A percentile compares a stretch with the other conserved stretches of the same genome.
Conservation (phyloP, 1,139 yeast species). For the Geotrichum histeridarum region DNA sequence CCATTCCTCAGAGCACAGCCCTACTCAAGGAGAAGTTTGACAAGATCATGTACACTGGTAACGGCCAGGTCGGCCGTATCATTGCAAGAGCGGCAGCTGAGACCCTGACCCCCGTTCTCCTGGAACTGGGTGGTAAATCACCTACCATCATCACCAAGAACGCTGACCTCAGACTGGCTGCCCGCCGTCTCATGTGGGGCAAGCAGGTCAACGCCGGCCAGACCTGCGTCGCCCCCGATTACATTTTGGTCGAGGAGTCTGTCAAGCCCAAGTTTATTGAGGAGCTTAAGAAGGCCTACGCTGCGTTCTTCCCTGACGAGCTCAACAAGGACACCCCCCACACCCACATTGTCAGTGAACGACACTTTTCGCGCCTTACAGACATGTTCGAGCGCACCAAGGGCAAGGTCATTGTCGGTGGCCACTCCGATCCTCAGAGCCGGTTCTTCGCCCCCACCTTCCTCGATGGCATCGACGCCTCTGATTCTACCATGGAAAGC, state of each 20-base stretch:
- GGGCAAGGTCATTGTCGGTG: slow-evolving; percentile 58
- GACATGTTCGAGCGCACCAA: slow-evolving; percentile 48
- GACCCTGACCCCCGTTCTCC: slow-evolving; percentile 68
- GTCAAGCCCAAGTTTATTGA: slow-evolving; percentile 51
- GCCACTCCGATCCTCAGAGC: slow-evolving; percentile 41
- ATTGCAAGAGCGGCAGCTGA: slow-evolving; percentile 81
- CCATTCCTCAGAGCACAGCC: slow-evolving; percentile 60
- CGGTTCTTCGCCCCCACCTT: slow-evolving; percentile 72
- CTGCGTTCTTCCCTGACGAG: slow-evolving; percentile 46
- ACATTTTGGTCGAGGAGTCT: slow-evolving; percentile 58
- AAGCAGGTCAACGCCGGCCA: slow-evolving; percentile 82
- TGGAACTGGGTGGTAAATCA: slow-evolving; percentile 93
- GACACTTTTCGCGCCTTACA: slow-evolving; percentile 51
- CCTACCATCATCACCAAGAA: slow-evolving; percentile 67
- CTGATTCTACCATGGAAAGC: slow-evolving; percentile 65
- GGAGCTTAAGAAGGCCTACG: slow-evolving; percentile 43
- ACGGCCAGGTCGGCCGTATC: slow-evolving; percentile 66
- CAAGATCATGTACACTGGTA: slow-evolving; percentile 84
- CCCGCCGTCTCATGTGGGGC: slow-evolving; percentile 72
- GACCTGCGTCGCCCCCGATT: slow-evolving; percentile 87
- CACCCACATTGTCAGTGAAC: slow-evolving; percentile 61
- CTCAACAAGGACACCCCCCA: slow-evolving; percentile 35
- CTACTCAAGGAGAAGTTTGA: slow-evolving; percentile 66
- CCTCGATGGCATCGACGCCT: slow-evolving; percentile 54
- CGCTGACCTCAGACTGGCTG: slow-evolving; percentile 45